Evolutionary conservation across 345 rosid species (phyloP).

Genomic region (Arabis alpina): DNA sequence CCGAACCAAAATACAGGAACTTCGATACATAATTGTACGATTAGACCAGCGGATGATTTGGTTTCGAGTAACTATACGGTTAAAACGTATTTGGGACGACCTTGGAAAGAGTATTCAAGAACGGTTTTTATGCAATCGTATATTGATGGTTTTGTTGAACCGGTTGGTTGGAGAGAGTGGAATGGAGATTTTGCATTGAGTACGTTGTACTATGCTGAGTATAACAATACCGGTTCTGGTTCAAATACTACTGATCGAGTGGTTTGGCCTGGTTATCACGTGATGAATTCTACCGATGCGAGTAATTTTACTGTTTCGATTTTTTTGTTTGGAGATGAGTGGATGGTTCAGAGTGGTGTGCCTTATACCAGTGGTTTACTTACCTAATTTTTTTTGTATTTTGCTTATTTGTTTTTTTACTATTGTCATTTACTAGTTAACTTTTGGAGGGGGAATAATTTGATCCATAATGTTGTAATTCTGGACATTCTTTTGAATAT

Average conservation of each 20-base stretch:
- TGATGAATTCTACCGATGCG: constrained; percentile 65
- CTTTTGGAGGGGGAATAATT: not conserved
- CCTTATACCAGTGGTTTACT: constrained; percentile 46
- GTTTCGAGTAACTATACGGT: constrained; percentile 52
- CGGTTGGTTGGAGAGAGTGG: constrained; percentile 83
- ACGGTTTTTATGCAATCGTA: constrained; percentile 64
- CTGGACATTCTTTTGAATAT: constrained; percentile 8
- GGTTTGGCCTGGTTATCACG: constrained; percentile 69
- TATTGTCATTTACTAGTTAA: not conserved
- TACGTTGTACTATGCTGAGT: constrained; percentile 80
- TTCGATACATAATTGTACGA: constrained; percentile 66
- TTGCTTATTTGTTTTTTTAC: constrained; percentile 6
- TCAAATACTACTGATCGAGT: constrained; percentile 63
- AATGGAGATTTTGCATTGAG: constrained; percentile 62
- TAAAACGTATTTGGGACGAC: constrained; percentile 74
- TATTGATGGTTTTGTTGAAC: constrained; percentile 57
- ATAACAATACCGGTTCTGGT: constrained; percentile 66
- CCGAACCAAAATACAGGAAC: constrained; percentile 88
- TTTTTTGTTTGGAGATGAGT: constrained; percentile 67
- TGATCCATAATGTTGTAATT: constrained; percentile 12
- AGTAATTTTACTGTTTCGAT: constrained; percentile 65
- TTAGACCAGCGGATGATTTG: constrained; percentile 67
- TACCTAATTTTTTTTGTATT: constrained; percentile 24
- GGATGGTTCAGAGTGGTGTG: constrained; percentile 71
- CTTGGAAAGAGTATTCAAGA: constrained; percentile 88